Evolutionary conservation across 148 eudicot genomes (phyloP).

Genomic region (Rhododendron griersonianum): DNA sequence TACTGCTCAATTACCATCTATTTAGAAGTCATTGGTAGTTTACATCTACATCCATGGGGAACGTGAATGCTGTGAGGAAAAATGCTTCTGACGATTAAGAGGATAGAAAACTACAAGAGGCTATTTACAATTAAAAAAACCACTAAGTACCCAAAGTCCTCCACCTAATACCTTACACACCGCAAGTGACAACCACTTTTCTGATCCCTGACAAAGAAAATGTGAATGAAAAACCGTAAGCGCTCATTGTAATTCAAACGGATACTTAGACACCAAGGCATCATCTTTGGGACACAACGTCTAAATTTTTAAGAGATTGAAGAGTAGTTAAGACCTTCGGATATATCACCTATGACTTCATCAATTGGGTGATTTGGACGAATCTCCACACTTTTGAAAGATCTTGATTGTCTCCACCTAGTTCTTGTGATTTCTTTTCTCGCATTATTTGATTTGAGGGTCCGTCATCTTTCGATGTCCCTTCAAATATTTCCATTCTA

Average conservation of each 20-base stretch:
- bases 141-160: neutral
- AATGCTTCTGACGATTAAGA: neutral
- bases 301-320: neutral
- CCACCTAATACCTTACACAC: neutral
- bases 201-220: neutral
- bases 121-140: neutral
- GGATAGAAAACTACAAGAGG: neutral
- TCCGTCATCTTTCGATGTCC: too few relatives aligned
- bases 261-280: neutral
- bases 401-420: too few relatives aligned
- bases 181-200: neutral
- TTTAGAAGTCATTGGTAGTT: neutral
- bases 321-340: too few relatives aligned
- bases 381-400: too few relatives aligned
- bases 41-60: neutral
- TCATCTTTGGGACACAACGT: neutral
- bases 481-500: too few relatives aligned
- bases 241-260: neutral
- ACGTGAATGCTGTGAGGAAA: neutral
- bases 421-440: too few relatives aligned
- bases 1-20: too few relatives aligned
- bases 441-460: too few relatives aligned
- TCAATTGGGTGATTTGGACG: too few relatives aligned
- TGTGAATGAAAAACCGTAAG: neutral
- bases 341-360: too few relatives aligned